Evolutionary conservation across 2,329 filamentous ascomycete genomes (phyloP).

Genomic region (Mollisia scopiformis): DNA sequence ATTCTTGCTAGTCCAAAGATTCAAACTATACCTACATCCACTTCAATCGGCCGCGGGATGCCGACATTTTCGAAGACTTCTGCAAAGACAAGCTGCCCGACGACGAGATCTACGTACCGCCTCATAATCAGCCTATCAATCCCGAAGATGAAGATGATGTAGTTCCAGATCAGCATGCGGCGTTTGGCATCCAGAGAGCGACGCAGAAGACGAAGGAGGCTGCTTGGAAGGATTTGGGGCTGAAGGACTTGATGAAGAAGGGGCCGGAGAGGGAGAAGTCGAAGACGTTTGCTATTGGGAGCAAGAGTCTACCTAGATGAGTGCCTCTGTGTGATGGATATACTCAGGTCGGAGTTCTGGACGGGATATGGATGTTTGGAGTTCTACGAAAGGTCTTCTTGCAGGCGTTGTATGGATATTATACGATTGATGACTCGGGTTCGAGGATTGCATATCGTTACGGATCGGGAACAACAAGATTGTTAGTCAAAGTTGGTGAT

Average conservation of each 20-base stretch:
- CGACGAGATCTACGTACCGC: slow-evolving; percentile 83
- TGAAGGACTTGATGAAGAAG: slow-evolving; percentile 70
- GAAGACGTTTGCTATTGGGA: slow-evolving; percentile 16
- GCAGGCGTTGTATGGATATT: not conserved
- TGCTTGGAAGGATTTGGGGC: slow-evolving; percentile 77
- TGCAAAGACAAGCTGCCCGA: slow-evolving; percentile 70
- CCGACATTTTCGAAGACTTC: slow-evolving; percentile 79
- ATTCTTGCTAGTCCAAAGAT: slow-evolving; percentile 58
- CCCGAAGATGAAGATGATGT: slow-evolving; percentile 89
- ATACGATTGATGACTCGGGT: not conserved
- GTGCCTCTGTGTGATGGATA: not conserved
- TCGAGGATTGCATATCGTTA: not conserved
- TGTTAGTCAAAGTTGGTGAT: not conserved
- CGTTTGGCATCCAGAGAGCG: slow-evolving; percentile 82
- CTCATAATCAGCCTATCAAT: slow-evolving; percentile 79
- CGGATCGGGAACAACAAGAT: not conserved
- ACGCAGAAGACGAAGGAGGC: slow-evolving; percentile 73
- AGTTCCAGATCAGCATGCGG: slow-evolving; percentile 85
- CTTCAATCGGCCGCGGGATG: slow-evolving; percentile 71
- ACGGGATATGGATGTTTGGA: not conserved
- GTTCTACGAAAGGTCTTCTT: not conserved
- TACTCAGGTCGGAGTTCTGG: slow-evolving; percentile 4
- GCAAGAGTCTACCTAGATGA: slow-evolving; percentile 28
- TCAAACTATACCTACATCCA: slow-evolving; percentile 75
- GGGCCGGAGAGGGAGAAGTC: slow-evolving; percentile 43